Evolutionary conservation across 495 filamentous ascomycete species (phyloP), one percentile per base, ranked within the genome.

Genomic region (Cetradonia linearis): DNA sequence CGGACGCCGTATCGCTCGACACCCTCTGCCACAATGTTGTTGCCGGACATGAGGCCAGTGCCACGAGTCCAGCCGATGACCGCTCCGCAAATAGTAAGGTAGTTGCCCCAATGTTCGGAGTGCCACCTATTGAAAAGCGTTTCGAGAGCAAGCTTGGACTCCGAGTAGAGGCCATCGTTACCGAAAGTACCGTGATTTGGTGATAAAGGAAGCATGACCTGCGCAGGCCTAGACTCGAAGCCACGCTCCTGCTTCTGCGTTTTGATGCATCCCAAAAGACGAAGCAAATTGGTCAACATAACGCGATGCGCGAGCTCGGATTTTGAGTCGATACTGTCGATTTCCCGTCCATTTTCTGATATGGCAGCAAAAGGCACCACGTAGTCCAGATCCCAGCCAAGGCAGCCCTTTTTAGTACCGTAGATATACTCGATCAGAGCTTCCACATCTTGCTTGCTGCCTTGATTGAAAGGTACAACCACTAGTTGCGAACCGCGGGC

Each of bases 61-160:
- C 93, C 93, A 74, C 93, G 91, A 62, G 93, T 99, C 93, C 93
- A 98, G 62, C 93, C 93, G 71, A 98, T 98, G 72, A 98, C 88
- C 58, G 93, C 93, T 74, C 93, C 93, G 66, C 94, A 97, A 68
- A 99, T 95, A 63, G 92, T 99, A 65, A 99, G 87, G 77, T 94
- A 99, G 73, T 91, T 91, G 69, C 83, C 86, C 93, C 93, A 99
- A 75, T 83, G 91, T 76, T 99, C 94, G 0, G 93, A 95, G 72
- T 95, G 84, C 94, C 94, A 99, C 64, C 93, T 83, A 74, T 95
- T 96, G 83, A 99, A 99, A 49, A 99, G 81, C 3, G 93, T 97
- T 78, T 99, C 93, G 40, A 99, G 78, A 13, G 85, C 93, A 47
- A 97, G 83, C 73, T 99, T 99, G 11, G 94, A 97, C 73, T 99